A percentile compares a stretch with the other conserved stretches of the same genome.
Evolutionary conservation across 495 filamentous ascomycete species (phyloP).

Genomic region (Chaetomium fimeti): DNA sequence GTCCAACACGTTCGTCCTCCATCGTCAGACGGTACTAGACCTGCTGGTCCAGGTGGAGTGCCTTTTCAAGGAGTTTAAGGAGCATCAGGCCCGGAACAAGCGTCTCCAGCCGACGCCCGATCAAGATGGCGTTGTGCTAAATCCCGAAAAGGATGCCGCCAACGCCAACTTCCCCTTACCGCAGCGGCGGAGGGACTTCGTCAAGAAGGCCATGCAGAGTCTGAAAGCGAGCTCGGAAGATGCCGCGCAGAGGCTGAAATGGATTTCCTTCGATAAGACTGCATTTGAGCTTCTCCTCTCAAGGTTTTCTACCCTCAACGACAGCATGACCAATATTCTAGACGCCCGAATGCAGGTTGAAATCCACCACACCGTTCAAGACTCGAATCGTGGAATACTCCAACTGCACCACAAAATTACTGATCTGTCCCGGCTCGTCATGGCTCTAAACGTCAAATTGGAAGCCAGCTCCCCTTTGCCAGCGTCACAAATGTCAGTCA

Average conservation of each 20-base stretch:
- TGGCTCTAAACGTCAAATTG: slow-evolving; percentile 41
- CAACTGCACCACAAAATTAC: slow-evolving; percentile 45
- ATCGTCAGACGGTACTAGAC: slow-evolving; percentile 46
- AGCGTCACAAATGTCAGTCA: slow-evolving; percentile 31
- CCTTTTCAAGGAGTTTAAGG: slow-evolving; percentile 46
- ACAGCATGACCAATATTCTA: slow-evolving; percentile 48
- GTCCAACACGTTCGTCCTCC: slow-evolving; percentile 46
- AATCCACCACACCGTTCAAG: slow-evolving; percentile 45
- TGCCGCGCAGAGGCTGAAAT: slow-evolving; percentile 35
- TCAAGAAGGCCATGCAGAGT: slow-evolving; percentile 44
- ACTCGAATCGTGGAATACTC: slow-evolving; percentile 47
- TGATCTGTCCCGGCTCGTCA: slow-evolving; percentile 42
- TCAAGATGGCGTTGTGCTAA: slow-evolving; percentile 31
- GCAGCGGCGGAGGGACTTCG: slow-evolving; percentile 37
- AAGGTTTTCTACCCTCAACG: slow-evolving; percentile 43
- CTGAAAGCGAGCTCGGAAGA: slow-evolving; percentile 35
- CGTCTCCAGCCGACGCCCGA: slow-evolving; percentile 35
- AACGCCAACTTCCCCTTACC: slow-evolving; percentile 41
- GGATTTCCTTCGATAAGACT: slow-evolving; percentile 47
- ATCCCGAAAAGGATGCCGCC: slow-evolving; percentile 41
- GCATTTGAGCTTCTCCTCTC: slow-evolving; percentile 45
- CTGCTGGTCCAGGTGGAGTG: slow-evolving; percentile 47
- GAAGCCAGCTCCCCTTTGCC: slow-evolving; percentile 26
- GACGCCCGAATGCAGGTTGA: slow-evolving; percentile 46
- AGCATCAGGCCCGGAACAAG: slow-evolving; percentile 39